Evolutionary conservation across 371 early-diverging fungal species (phyloP), one percentile per base, ranked within the genome.

Genomic region (Rhizopus arrhizus): DNA sequence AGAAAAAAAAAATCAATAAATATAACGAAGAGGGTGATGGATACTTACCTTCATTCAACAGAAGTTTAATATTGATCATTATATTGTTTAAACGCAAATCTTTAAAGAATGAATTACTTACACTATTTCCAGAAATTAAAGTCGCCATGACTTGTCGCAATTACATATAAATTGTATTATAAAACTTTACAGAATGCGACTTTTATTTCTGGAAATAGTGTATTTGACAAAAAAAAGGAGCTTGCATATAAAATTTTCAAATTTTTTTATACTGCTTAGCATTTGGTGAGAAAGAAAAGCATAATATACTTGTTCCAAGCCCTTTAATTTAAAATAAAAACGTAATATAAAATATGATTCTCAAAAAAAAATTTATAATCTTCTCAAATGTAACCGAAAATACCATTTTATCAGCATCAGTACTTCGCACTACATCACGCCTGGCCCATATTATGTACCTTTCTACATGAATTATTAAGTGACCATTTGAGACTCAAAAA

Each of bases 31-130:
- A 53, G 40, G 36, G n/a, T 53, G 38, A 53, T 53, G 22, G 53
- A 53, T 53, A 53, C 38, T 36, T 53, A 53, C 53, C 38, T 53
- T 53, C 53, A 53, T 38, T 53, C 36, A 53, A 29, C 41, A 53
- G 41, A 53, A 40, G 54, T 53, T 53, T 53, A 40, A 53, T 53
- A 31, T 53, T 53, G 54, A 4, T 41, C 54, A 53, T 41, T 41
- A 53, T 53, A 41, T 41, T 41, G 22, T 53, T 53, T 53, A 53
- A 53, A 53, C 42, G 31, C 31, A 41, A 41, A 53, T 40, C 0
- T 53, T 53, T 41, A 41, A 40, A 53, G 54, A 41, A 53, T 22
- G 38, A 53, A 53, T 53, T 38, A 53, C 53, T 22, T 36, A 22
- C n/a, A n/a, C n/a, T n/a, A n/a, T n/a, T n/a, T n/a, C n/a, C n/a